phyloP scores from a whole-genome alignment of 371 early-diverging fungal species.

The Apophysomyces trapeziformis region DNA sequence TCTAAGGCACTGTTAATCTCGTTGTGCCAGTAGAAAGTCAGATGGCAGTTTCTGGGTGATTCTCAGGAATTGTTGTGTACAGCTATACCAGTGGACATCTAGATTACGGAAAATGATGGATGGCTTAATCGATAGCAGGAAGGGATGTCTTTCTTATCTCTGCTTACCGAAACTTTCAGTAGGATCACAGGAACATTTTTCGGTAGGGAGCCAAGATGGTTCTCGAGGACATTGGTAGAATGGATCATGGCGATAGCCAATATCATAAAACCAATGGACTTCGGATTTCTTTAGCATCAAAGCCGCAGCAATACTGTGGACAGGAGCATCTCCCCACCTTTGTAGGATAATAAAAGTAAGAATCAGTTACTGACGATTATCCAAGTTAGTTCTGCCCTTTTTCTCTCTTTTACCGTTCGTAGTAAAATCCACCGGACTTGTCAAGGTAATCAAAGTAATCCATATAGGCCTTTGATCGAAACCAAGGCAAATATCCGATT shows the following conservation, averaged over 20 bases:
- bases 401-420: slow-evolving; percentile 69
- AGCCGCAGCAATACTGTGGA: slow-evolving; percentile 91
- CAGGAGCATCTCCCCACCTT: slow-evolving; percentile 97
- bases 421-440: slow-evolving; percentile 88
- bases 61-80: slow-evolving; percentile 32
- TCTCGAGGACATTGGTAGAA: slow-evolving; percentile 75
- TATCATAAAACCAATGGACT: slow-evolving; percentile 93
- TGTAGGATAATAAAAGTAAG: slow-evolving; percentile 1
- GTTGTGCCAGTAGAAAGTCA: slow-evolving; percentile 33
- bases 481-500: slow-evolving; percentile 73
- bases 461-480: slow-evolving; percentile 70
- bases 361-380: not conserved
- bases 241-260: slow-evolving; percentile 80
- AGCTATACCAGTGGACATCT: slow-evolving; percentile 35
- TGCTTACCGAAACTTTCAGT: slow-evolving; percentile 55
- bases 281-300: slow-evolving; percentile 79
- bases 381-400: too few relatives aligned
- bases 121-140: not conserved
- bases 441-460: slow-evolving; percentile 87
- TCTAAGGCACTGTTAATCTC: not conserved
- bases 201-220: slow-evolving; percentile 48
- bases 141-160: not conserved
- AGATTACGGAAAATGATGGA: not conserved
- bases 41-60: slow-evolving; percentile 24
- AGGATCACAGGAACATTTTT: slow-evolving; percentile 67